Evolutionary conservation across 2,329 filamentous ascomycete species (phyloP), one percentile per base, ranked within the genome.

Genomic region (Rachicladosporium sp.): DNA sequence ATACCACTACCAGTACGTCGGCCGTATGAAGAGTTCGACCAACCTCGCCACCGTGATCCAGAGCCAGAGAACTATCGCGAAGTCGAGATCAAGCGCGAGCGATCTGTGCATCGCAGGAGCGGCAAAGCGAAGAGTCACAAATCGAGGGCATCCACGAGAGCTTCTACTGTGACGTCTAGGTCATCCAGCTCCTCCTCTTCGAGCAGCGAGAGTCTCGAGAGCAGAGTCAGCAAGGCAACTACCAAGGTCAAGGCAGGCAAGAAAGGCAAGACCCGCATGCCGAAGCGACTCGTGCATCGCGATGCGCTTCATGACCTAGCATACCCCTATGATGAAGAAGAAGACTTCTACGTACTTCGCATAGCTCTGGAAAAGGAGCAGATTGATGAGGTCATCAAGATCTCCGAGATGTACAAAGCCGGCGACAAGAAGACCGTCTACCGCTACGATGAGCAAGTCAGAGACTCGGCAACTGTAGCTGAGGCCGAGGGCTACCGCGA

Each of bases 231-330:
- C 15, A 19, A 19, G 15, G 53, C 59, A 33, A 57, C 59, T 11
- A 47, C 52, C 50, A 55, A 10, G 51, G 54, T 10, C 53, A 52
- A 21, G 37, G 46, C 30, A 52, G 54, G 66, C 46, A 68, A 67
- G 64, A 87, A 82, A 59, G 88, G 88, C 52, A 93, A 88, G 70
- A 95, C 88, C 10, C 78, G 83, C 50, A 87, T 95, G 58, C 88
- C 88, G 1, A 78, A 76, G 43, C 75, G 81, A 41, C 68, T 94
- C 43, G 84, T 93, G 10, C 82, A 83, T 47, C 81, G 82, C 57
- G 73, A 80, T 45, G 88, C 85, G 1, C 73, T 95, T 29, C 79
- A 83, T 46, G 84, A 94, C 47, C 69, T 93, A 10, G 81, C 83
- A 9, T 94, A 94, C 60, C 84, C 85, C 0, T 95, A 79, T 52